A percentile compares a stretch with the other conserved stretches of the same genome.
phyloP scores from a whole-genome alignment of 2,329 filamentous ascomycete species.

The Diaporthe sp. region DNA sequence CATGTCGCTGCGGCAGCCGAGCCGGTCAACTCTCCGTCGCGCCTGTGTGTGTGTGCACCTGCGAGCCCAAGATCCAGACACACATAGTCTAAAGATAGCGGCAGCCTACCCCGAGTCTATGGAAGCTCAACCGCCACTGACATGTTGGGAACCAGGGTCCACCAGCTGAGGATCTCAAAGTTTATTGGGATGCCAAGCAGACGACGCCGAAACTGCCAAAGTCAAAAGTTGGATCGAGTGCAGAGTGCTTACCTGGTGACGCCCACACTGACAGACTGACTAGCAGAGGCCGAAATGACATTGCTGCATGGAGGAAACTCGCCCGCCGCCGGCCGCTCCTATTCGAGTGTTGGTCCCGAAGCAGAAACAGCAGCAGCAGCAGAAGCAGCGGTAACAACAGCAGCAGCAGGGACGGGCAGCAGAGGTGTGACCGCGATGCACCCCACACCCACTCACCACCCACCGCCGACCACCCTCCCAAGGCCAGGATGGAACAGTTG shows the following conservation, averaged over 20 bases:
- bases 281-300: slow-evolving; percentile 30
- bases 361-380: not conserved
- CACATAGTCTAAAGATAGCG: slow-evolving; percentile 26
- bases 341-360: slow-evolving; percentile 21
- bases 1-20: slow-evolving; percentile 19
- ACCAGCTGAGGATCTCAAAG: slow-evolving; percentile 1
- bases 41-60: not conserved
- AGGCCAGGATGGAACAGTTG: slow-evolving; percentile 30
- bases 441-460: slow-evolving; percentile 11
- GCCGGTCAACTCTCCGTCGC: not conserved
- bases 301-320: slow-evolving; percentile 11
- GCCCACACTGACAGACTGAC: slow-evolving; percentile 20
- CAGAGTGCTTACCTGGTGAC: not conserved
- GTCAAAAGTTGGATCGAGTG: slow-evolving; percentile 13
- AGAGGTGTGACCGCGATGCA: slow-evolving; percentile 20
- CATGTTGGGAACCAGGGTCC: slow-evolving; percentile 30
- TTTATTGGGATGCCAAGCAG: slow-evolving; percentile 31
- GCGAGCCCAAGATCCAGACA: not conserved
- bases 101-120: slow-evolving; percentile 22
- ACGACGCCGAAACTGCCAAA: slow-evolving; percentile 34
- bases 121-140: slow-evolving; percentile 35
- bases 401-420: not conserved
- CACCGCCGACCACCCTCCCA: slow-evolving; percentile 12
- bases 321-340: slow-evolving; percentile 7
- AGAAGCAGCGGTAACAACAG: not conserved